Evolutionary conservation across 2,329 filamentous ascomycete genomes (phyloP), one percentile per base, ranked within the genome.

Genomic region (Penicillium olsonii): DNA sequence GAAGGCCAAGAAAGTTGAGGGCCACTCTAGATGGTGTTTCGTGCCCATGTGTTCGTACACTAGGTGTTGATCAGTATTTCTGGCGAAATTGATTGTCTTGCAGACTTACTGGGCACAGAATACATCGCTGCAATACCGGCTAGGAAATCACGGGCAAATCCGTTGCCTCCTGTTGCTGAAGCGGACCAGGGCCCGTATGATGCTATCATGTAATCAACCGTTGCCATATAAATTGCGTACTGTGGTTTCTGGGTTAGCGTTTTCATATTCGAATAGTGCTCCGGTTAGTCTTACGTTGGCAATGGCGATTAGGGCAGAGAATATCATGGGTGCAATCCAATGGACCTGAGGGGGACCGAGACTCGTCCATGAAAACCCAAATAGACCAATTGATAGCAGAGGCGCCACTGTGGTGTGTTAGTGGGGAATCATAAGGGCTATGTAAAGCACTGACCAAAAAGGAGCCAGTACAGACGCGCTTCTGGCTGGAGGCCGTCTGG

Each of bases 171-270:
- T 0, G 87, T 90, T 0, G 87, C 87, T 0, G 85, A 88, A 1
- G 87, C 87, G 2, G 85, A 83, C 65, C 88, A 90, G 0, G 83
- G 82, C 0, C 87, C 87, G 60, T 90, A 89, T 0, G 86, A 84
- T 50, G 84, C 85, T 29, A 89, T 82, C 81, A 89, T 88, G 71
- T 90, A 90, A 68, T 90, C 85, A 55, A 89, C 87, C 1, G 85
- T 88, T 1, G 85, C 79, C 76, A 84, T 83, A 61, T 85, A 84
- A 29, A 84, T 83, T 14, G 65, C 60, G 45, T 64, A 71, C 68
- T 71, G 45, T 18, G 15, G 20, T 12, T n/a, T n/a, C 7, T n/a
- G 4, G 29, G 12, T 31, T 31, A 31, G 29, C 29, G 14, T 24
- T 8, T 24, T 6, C 12, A 7, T 31, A n/a, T 31, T n/a, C n/a